phyloP scores from a whole-genome alignment of 2,329 filamentous ascomycete species.

The Rhytidhysteron rufulum region DNA sequence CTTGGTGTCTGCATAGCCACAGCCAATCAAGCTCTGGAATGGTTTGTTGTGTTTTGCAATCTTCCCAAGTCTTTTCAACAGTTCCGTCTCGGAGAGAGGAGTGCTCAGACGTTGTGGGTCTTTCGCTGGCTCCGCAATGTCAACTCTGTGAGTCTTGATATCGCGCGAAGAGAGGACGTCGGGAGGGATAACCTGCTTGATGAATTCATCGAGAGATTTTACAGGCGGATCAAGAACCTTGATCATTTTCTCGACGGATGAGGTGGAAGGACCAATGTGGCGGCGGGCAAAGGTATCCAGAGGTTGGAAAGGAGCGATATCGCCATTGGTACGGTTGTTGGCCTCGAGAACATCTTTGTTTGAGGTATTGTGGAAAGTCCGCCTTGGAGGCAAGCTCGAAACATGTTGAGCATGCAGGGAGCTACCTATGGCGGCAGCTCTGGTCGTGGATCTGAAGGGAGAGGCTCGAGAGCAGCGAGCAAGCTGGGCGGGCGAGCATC shows the following conservation, averaged over 20 bases:
- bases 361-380: conserved; percentile 21
- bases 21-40: conserved; percentile 71
- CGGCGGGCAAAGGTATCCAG: conserved; percentile 70
- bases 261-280: conserved; percentile 79
- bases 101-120: too few relatives aligned
- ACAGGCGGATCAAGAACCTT: conserved; percentile 71
- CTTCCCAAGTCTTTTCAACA: conserved; percentile 51
- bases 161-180: conserved; percentile 69
- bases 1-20: conserved; percentile 83
- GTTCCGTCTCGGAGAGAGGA: conserved; percentile 54
- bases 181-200: conserved; percentile 75
- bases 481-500: conserved; percentile 23
- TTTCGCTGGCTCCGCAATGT: neutral
- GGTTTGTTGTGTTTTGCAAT: conserved; percentile 61
- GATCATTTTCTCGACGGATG: conserved; percentile 73
- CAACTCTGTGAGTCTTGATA: conserved; percentile 42
- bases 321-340: conserved; percentile 14
- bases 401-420: conserved; percentile 9
- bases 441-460: conserved; percentile 17
- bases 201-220: conserved; percentile 73
- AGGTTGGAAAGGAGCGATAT: conserved; percentile 33
- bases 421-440: conserved; percentile 12
- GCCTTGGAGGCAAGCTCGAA: conserved; percentile 14
- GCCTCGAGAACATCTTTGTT: conserved; percentile 29
- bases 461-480: conserved; percentile 15